Evolutionary conservation across 2,329 filamentous ascomycete species (phyloP).

Genomic region (Cordyceps pruinosa): DNA sequence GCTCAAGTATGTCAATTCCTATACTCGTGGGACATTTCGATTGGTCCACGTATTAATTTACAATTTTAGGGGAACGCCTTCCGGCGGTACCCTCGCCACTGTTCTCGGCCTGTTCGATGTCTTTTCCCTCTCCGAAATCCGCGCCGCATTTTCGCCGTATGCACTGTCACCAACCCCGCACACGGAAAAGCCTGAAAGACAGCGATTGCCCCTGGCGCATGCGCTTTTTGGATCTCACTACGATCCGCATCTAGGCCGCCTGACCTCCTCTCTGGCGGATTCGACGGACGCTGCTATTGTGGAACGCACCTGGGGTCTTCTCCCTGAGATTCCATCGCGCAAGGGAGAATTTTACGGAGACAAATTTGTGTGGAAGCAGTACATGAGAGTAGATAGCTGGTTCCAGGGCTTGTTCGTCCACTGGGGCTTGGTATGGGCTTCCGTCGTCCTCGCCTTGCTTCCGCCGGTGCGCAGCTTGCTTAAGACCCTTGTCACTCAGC

Average conservation of each 20-base stretch:
- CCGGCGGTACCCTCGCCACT: constrained; percentile 64
- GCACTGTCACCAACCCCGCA: constrained; percentile 51
- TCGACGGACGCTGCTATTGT: constrained; percentile 48
- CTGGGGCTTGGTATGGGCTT: constrained; percentile 37
- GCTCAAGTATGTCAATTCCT: constrained; percentile 27
- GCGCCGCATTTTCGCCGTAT: constrained; percentile 41
- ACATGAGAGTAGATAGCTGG: constrained; percentile 43
- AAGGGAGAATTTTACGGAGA: constrained; percentile 48
- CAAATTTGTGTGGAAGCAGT: constrained; percentile 54
- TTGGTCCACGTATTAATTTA: neutral
- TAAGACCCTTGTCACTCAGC: constrained; percentile 40
- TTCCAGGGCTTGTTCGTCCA: constrained; percentile 45
- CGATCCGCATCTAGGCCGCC: constrained; percentile 46
- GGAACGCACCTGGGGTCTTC: constrained; percentile 56
- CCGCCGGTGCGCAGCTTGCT: constrained; percentile 40
- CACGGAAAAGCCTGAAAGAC: constrained; percentile 24
- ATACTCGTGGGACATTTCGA: neutral
- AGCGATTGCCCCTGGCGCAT: constrained; percentile 32
- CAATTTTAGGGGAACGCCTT: constrained; percentile 39
- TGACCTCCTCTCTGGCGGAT: constrained; percentile 46
- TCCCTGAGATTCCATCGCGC: constrained; percentile 38
- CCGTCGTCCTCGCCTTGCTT: constrained; percentile 36
- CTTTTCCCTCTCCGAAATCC: constrained; percentile 43
- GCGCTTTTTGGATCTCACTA: constrained; percentile 42
- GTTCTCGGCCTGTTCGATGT: constrained; percentile 52